phyloP scores from a whole-genome alignment of 2,329 filamentous ascomycete genomes.

The Leptosphaerulina australis region DNA sequence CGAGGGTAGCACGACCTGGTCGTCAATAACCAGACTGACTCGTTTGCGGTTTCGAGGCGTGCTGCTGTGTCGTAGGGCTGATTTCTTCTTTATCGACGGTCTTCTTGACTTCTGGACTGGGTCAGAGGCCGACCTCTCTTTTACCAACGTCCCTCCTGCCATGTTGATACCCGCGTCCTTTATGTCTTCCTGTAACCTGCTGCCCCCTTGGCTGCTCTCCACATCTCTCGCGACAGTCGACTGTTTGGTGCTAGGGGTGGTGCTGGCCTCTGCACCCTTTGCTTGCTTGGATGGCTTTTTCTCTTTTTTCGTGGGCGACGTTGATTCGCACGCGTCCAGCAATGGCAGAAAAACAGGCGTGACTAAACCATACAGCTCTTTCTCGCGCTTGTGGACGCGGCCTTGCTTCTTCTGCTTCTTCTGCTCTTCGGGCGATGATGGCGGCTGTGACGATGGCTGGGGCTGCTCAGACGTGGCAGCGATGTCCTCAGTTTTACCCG shows the following conservation, averaged over 20 bases:
- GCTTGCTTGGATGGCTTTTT: slow-evolving; percentile 26
- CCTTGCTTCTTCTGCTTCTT: slow-evolving; percentile 44
- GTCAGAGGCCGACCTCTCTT: slow-evolving; percentile 21
- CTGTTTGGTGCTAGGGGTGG: slow-evolving; percentile 2
- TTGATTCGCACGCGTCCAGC: slow-evolving; percentile 39
- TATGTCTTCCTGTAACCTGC: slow-evolving; percentile 17
- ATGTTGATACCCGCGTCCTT: slow-evolving; percentile 23
- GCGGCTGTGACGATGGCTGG: slow-evolving; percentile 2
- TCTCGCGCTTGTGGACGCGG: slow-evolving; percentile 47
- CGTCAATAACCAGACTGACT: slow-evolving; percentile 47
- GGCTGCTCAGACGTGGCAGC: slow-evolving; percentile 3
- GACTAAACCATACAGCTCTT: slow-evolving; percentile 46
- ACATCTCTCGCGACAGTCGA: slow-evolving; percentile 26
- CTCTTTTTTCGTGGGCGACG: slow-evolving; percentile 33
- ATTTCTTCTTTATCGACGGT: slow-evolving; percentile 42
- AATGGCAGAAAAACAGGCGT: slow-evolving; percentile 47
- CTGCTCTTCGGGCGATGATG: slow-evolving; percentile 28
- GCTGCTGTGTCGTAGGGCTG: slow-evolving; percentile 38
- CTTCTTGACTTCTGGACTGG: slow-evolving; percentile 34
- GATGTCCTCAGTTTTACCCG: slow-evolving; percentile 1
- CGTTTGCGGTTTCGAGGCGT: slow-evolving; percentile 37
- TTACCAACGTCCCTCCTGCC: slow-evolving; percentile 15
- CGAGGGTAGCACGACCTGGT: slow-evolving; percentile 47
- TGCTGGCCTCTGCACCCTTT: slow-evolving; percentile 11
- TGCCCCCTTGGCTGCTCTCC: slow-evolving; percentile 29